Conservation (phyloP, 345 rosid genomes). For the Acer yangbiense region DNA sequence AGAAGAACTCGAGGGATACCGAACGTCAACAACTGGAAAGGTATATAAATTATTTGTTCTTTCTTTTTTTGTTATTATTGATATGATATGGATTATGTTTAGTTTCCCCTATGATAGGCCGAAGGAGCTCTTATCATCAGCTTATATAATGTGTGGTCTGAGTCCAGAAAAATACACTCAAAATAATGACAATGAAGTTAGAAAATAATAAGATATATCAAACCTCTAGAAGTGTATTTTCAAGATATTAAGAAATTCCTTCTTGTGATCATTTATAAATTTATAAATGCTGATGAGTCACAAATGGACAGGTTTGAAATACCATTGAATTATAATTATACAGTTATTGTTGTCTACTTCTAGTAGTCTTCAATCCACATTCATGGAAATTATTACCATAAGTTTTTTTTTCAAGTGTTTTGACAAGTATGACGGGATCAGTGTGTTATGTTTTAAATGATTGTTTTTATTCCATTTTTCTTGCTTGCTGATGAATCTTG, state of each 20-base stretch:
- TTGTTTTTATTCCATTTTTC: background rate
- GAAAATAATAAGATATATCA: background rate
- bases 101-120: background rate
- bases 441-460: background rate
- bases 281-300: background rate
- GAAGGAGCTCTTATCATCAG: background rate
- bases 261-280: background rate
- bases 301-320: background rate
- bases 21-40: constrained; percentile 79
- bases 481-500: background rate
- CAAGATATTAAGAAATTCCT: background rate
- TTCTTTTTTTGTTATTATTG: background rate
- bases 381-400: background rate
- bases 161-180: background rate
- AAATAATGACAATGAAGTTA: background rate
- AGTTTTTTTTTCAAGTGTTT: background rate
- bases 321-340: background rate
- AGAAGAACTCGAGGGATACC: constrained; percentile 89
- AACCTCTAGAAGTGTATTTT: background rate
- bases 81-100: background rate
- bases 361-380: background rate
- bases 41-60: constrained; percentile 38
- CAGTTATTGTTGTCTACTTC: background rate
- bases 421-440: background rate
- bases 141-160: background rate